phyloP scores from a whole-genome alignment of 345 rosid genomes.

The Moricandia moricandioides region DNA sequence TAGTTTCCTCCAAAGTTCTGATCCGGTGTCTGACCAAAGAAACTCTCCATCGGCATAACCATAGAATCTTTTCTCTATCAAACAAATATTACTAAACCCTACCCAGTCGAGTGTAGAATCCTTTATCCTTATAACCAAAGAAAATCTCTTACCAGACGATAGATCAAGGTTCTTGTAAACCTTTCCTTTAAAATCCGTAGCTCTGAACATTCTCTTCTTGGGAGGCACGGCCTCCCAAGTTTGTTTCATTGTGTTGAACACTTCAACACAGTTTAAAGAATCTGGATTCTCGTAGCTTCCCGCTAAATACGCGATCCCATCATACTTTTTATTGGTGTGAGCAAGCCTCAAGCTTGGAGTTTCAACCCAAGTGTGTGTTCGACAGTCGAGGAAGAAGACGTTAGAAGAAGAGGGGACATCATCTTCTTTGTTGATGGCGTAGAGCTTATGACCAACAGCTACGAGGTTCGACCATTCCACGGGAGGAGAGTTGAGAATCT shows the following conservation, averaged over 20 bases:
- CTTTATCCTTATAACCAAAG: neutral
- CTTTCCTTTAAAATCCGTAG: neutral
- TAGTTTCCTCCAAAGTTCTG: neutral
- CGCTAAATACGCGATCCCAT: neutral
- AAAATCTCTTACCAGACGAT: neutral
- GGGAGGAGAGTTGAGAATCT: neutral
- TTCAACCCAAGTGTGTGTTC: neutral
- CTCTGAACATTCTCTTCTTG: neutral
- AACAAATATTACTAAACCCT: neutral
- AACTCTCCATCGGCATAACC: neutral
- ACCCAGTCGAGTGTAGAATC: neutral
- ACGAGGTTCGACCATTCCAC: neutral
- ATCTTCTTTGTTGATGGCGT: neutral
- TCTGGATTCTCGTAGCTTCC: neutral
- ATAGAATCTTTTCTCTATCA: neutral
- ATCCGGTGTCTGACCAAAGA: neutral
- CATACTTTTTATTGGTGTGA: neutral
- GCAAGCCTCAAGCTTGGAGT: neutral
- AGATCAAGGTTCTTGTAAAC: neutral
- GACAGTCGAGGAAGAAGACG: neutral
- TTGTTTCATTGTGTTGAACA: neutral
- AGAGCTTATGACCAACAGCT: neutral
- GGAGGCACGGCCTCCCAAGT: neutral
- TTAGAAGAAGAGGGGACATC: neutral
- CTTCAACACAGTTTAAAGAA: neutral